These are phyloP conservation scores for Barnettozyma hawaiiensis DNA, from an alignment of 1,139 yeast species.

Conservation along the genomic window DNA sequence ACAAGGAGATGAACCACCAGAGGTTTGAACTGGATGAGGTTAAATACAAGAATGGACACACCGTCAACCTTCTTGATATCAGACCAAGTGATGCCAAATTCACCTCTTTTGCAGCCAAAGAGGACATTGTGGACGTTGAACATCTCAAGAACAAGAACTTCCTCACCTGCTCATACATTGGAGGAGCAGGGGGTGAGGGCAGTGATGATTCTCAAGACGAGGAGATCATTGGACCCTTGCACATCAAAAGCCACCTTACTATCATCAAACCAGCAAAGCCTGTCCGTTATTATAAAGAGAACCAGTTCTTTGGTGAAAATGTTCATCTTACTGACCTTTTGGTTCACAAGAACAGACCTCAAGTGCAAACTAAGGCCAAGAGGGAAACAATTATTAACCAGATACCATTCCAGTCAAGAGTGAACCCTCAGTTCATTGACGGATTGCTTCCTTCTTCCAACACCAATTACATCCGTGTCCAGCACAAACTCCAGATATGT, in stretches of 20 bases:
- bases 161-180: slow-evolving; percentile 46
- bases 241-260: slow-evolving; percentile 14
- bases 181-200: slow-evolving; percentile 5
- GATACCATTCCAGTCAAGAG: slow-evolving; percentile 15
- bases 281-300: slow-evolving; percentile 10
- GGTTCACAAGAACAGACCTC: slow-evolving; percentile 9
- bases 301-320: slow-evolving; percentile 3
- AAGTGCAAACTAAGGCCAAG: slow-evolving; percentile 11
- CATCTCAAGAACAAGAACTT: slow-evolving; percentile 29
- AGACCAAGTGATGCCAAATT: slow-evolving; percentile 42
- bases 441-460: slow-evolving; percentile 63
- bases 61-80: slow-evolving; percentile 55
- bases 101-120: slow-evolving; percentile 43
- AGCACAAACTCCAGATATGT: slow-evolving; percentile 74
- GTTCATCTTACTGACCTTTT: slow-evolving; percentile 1
- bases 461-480: slow-evolving; percentile 62
- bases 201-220: slow-evolving; percentile 12
- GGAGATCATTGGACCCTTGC: slow-evolving; percentile 31
- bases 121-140: slow-evolving; percentile 51
- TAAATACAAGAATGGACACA: slow-evolving; percentile 40
- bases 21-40: slow-evolving; percentile 55
- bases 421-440: slow-evolving; percentile 26
- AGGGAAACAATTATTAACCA: slow-evolving; percentile 9
- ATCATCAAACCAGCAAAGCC: slow-evolving; percentile 18
- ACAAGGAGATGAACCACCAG: slow-evolving; percentile 37